Evolutionary conservation across 495 filamentous ascomycete species (phyloP).

Genomic region (Talaromyces wortmannii): DNA sequence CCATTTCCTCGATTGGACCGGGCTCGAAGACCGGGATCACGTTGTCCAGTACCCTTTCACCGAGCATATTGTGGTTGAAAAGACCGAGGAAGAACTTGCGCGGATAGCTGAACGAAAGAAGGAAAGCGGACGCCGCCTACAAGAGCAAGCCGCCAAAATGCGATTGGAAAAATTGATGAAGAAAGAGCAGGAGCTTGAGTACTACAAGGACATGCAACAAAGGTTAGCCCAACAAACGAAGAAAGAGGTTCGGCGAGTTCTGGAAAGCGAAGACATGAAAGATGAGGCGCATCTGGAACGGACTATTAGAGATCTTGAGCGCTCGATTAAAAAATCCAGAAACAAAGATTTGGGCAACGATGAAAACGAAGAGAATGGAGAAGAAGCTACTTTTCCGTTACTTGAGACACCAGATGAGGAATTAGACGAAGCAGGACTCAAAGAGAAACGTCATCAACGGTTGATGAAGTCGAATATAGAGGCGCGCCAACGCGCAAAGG

Average conservation of each 20-base stretch:
- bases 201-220: conserved; percentile 75
- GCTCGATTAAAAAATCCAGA: conserved; percentile 75
- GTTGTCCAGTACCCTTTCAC: conserved; percentile 91
- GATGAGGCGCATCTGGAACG: conserved; percentile 79
- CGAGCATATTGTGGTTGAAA: conserved; percentile 80
- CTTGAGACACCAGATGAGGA: conserved; percentile 88
- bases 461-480: conserved; percentile 92
- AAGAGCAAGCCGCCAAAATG: conserved; percentile 97
- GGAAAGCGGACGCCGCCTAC: conserved; percentile 82
- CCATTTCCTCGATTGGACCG: conserved; percentile 76
- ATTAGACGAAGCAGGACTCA: conserved; percentile 82
- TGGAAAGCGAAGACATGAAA: conserved; percentile 87
- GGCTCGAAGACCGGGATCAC: conserved; percentile 79
- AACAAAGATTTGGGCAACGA: conserved; percentile 88
- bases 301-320: conserved; percentile 79
- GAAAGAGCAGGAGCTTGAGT: conserved; percentile 93
- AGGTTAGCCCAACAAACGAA: conserved; percentile 66
- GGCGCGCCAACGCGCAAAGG: conserved; percentile 82
- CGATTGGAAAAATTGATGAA: conserved; percentile 87
- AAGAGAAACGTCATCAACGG: conserved; percentile 85
- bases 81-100: conserved; percentile 87
- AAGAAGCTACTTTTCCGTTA: conserved; percentile 76
- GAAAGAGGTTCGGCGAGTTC: conserved; percentile 76
- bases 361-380: conserved; percentile 65
- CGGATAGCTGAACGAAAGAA: conserved; percentile 84